Evolutionary conservation across 2,329 filamentous ascomycete species (phyloP).

Genomic region (Zasmidium angulare): DNA sequence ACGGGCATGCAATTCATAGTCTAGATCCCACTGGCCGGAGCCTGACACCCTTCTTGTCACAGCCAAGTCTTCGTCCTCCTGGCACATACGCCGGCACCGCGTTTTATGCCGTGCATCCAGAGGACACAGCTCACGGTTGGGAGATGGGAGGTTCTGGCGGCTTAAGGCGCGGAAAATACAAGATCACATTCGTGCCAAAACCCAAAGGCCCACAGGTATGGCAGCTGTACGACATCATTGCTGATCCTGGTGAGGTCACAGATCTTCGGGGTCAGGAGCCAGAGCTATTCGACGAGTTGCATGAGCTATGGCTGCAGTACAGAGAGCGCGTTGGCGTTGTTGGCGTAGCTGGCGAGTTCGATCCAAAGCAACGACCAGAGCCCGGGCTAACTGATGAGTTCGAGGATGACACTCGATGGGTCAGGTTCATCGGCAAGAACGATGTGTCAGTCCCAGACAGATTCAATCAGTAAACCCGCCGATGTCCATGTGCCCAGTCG

Average conservation of each 20-base stretch:
- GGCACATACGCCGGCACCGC: not conserved
- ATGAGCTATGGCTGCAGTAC: not conserved
- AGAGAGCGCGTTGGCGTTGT: not conserved
- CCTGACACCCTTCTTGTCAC: not conserved
- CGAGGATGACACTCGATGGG: not conserved
- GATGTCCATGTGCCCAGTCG: not conserved
- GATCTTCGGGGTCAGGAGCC: not conserved
- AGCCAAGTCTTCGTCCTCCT: not conserved
- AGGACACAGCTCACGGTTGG: not conserved
- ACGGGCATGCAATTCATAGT: not conserved
- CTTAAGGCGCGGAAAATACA: not conserved
- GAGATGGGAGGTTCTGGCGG: not conserved
- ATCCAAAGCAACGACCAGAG: not conserved
- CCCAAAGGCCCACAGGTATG: not conserved
- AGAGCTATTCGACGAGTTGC: not conserved
- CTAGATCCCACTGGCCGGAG: not conserved
- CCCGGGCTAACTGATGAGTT: not conserved
- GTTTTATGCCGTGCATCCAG: not conserved
- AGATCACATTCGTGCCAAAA: not conserved
- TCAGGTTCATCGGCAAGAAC: not conserved
- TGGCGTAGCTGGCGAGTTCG: not conserved
- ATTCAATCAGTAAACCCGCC: not conserved
- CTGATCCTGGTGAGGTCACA: not conserved
- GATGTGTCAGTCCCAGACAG: not conserved
- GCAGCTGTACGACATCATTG: constrained; percentile 1